Base-by-base conservation (phyloP, 345 rosid species). In the Gossypium mustelinum region DNA sequence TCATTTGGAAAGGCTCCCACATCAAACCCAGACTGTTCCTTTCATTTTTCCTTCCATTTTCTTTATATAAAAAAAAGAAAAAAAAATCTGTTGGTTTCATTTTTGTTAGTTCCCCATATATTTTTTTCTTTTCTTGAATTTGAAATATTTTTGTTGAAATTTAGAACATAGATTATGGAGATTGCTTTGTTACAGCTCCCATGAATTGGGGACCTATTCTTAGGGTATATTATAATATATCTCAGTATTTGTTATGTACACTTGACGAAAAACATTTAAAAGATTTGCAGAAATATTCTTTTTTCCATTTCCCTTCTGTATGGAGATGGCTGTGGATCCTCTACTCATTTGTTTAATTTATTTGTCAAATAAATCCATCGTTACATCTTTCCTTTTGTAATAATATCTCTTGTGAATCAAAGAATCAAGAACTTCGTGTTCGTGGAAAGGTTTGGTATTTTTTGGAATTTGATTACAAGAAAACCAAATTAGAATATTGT, bases 211-310 rank as follows among this genome's bases (percentile, higher is more conserved):
- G 85, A 79, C 73, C 78, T 73, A 68, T 61, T 72, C 14, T 75
- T 83, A 81, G 85, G 85, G n/a, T 54, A 17, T 54, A 54, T 54
- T 51, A 13, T 51, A 55, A 82, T 69, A 73, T 70, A 81, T 77
- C 73, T 84, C 27, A 43, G 69, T 71, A 80, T 77, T 81, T 73
- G 74, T 82, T 82, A 61, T 85, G 86, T 84, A 82, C 70, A 59
- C 77, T 80, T 79, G 77, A 79, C 43, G 72, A 77, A 43, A 73
- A 75, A 83, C 89, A 83, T 76, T 82, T 76, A n/a, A 82, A 84
- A 44, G 81, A 82, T 81, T 85, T 84, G 91, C 87, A 80, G 87
- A 77, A 77, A 75, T 80, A 76, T 81, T 84, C 81, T 81, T 73
- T 69, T 72, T 70, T 70, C 66, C 18, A 34, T 16, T 52, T 52